A percentile compares a stretch with the other conserved stretches of the same genome.
These are phyloP conservation scores for Posidonia australis DNA, from an alignment of 106 monocot species.

Conservation along the genomic window DNA sequence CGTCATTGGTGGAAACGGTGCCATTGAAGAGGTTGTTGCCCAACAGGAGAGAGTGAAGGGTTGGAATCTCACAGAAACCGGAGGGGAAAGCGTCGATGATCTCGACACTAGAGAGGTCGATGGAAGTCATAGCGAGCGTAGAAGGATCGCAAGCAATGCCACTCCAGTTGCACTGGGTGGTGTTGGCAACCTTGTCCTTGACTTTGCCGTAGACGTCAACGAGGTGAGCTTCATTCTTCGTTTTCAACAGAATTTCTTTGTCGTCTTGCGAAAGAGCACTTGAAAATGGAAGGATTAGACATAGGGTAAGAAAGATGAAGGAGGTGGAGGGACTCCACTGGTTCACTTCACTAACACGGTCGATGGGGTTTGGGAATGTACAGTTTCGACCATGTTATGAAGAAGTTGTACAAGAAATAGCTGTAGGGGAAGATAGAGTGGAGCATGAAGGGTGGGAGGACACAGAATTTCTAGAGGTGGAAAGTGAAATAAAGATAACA, in stretches of 20 bases:
- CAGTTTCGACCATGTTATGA: too few relatives aligned
- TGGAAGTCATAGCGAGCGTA: constrained; percentile 4
- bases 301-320: too few relatives aligned
- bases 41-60: constrained; percentile 16
- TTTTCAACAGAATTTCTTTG: constrained; percentile 12
- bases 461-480: too few relatives aligned
- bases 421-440: too few relatives aligned
- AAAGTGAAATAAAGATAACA: too few relatives aligned
- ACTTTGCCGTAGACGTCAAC: constrained; percentile 18
- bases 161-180: constrained; percentile 33
- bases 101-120: constrained; percentile 19
- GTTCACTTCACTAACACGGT: too few relatives aligned
- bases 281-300: too few relatives aligned
- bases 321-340: too few relatives aligned
- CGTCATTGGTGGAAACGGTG: constrained; percentile 4
- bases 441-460: too few relatives aligned
- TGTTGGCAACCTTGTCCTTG: constrained; percentile 12
- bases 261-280: background rate
- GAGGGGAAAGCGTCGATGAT: constrained; percentile 33
- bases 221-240: constrained; percentile 21
- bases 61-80: constrained; percentile 24
- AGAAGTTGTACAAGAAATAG: too few relatives aligned
- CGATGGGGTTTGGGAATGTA: too few relatives aligned
- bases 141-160: constrained; percentile 20
- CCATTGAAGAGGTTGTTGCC: constrained; percentile 27